Conservation (phyloP, 1,139 yeast species). For the Protomyces arabidopsidicola region DNA sequence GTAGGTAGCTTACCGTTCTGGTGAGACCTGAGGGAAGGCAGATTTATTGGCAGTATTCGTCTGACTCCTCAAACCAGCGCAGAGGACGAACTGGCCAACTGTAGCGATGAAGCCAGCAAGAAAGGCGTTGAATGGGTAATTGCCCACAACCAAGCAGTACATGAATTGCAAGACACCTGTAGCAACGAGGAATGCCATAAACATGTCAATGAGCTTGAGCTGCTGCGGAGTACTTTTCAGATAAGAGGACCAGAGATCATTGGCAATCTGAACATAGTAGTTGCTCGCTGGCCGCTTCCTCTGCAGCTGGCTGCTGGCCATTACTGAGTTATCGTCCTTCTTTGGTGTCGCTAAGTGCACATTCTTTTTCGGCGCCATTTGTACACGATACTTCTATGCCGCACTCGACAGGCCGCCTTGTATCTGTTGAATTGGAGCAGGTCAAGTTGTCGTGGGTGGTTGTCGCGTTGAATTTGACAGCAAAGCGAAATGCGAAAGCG, state of each 20-base stretch:
- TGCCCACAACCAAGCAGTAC: conserved; percentile 73
- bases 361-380: not conserved
- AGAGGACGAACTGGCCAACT: conserved; percentile 90
- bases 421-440: too few relatives aligned
- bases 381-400: not conserved
- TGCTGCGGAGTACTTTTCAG: conserved; percentile 30
- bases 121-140: conserved; percentile 92
- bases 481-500: not conserved
- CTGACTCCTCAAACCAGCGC: conserved; percentile 68
- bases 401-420: too few relatives aligned
- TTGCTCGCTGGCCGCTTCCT: not conserved
- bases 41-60: conserved; percentile 44
- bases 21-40: conserved; percentile 54
- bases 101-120: conserved; percentile 88
- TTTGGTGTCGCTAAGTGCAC: not conserved
- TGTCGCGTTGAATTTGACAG: not conserved
- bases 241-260: conserved; percentile 20
- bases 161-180: conserved; percentile 74
- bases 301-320: not conserved
- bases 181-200: conserved; percentile 65
- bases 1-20: conserved; percentile 46
- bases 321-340: not conserved
- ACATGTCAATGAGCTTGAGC: conserved; percentile 63
- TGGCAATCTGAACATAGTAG: conserved; percentile 1
- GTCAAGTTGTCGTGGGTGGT: not conserved